Conservation (phyloP, 495 filamentous ascomycete species). For the Stereocaulon alpinum region DNA sequence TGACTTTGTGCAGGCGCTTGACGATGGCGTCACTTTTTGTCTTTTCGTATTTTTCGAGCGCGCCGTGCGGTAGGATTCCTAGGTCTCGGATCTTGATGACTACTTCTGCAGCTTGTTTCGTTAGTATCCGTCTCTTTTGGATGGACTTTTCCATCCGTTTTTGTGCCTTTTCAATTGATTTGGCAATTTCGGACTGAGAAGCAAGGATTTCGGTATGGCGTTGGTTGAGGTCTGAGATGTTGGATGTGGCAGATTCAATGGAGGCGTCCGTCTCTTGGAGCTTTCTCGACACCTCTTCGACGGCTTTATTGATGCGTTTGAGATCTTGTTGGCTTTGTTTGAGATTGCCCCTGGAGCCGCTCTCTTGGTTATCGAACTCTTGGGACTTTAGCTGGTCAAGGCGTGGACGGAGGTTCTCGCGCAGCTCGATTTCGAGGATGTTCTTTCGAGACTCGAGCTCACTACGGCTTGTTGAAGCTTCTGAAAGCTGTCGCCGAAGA, state of each 20-base stretch:
- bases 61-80: constrained; percentile 87
- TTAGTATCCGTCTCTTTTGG: constrained; percentile 69
- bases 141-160: constrained; percentile 88
- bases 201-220: constrained; percentile 56
- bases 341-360: constrained; percentile 51
- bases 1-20: constrained; percentile 83
- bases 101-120: constrained; percentile 65
- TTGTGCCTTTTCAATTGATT: constrained; percentile 75
- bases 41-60: constrained; percentile 81
- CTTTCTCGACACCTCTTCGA: constrained; percentile 53
- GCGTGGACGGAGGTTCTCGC: constrained; percentile 71
- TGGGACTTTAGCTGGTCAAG: constrained; percentile 79
- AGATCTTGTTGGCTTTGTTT: constrained; percentile 76
- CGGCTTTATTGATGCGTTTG: constrained; percentile 55
- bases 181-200: constrained; percentile 62
- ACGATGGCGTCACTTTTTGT: constrained; percentile 68
- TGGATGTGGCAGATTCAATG: constrained; percentile 52
- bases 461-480: constrained; percentile 59
- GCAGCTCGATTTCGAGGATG: constrained; percentile 71
- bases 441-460: constrained; percentile 74
- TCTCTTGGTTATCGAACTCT: constrained; percentile 55
- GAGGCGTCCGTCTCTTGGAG: constrained; percentile 61
- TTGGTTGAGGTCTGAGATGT: constrained; percentile 51
- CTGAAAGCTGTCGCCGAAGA: constrained; percentile 61
- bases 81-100: constrained; percentile 83